Evolutionary conservation across 2,329 filamentous ascomycete species (phyloP).

Genomic region (Claviceps lovelessii): DNA sequence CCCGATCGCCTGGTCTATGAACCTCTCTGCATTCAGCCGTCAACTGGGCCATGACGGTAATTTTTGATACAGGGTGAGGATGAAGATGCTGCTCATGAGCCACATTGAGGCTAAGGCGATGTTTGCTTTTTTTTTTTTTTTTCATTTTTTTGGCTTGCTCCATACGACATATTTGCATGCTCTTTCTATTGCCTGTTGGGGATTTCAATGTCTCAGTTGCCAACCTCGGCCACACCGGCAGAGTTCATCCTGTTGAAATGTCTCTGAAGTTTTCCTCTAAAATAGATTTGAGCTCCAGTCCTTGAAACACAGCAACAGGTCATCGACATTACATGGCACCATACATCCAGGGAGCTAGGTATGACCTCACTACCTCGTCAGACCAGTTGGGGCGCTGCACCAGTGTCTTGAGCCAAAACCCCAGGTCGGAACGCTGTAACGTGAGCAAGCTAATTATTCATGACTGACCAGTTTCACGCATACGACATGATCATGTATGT

Average conservation of each 20-base stretch:
- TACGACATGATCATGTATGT: not conserved
- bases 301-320: not conserved
- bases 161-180: not conserved
- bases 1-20: slow-evolving; percentile 2
- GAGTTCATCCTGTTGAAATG: not conserved
- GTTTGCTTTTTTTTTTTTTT: not conserved
- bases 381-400: not conserved
- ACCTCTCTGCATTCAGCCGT: slow-evolving; percentile 3
- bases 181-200: not conserved
- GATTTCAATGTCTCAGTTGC: slow-evolving; percentile 3
- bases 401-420: not conserved
- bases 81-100: not conserved
- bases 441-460: not conserved
- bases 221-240: not conserved
- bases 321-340: not conserved
- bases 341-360: not conserved
- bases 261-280: not conserved
- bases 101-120: not conserved
- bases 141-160: not conserved
- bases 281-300: not conserved
- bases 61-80: not conserved
- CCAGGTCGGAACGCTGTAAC: not conserved
- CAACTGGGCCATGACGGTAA: not conserved
- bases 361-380: not conserved
- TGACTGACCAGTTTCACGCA: not conserved